Evolutionary conservation across 2,329 filamentous ascomycete species (phyloP).

Genomic region (Exophiala sp.): DNA sequence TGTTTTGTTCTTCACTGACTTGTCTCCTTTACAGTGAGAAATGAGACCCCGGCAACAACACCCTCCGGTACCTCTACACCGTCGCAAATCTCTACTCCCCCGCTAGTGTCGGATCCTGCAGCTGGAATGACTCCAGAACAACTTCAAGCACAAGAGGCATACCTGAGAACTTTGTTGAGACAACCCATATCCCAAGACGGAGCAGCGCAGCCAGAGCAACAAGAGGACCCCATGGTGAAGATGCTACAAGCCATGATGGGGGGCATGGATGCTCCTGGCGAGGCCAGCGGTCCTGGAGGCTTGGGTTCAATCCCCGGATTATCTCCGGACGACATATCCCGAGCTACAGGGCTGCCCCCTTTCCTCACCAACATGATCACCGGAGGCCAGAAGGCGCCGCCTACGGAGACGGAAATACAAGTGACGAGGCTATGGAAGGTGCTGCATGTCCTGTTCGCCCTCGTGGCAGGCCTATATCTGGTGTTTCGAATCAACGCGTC

Average conservation of each 20-base stretch:
- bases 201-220: slow-evolving; percentile 35
- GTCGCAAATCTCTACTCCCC: slow-evolving; percentile 23
- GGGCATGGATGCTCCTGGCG: slow-evolving; percentile 24
- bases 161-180: slow-evolving; percentile 29
- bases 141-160: slow-evolving; percentile 40
- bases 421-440: slow-evolving; percentile 48
- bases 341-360: slow-evolving; percentile 29
- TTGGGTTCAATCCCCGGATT: slow-evolving; percentile 17
- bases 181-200: slow-evolving; percentile 26
- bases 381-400: slow-evolving; percentile 36
- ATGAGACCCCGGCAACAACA: slow-evolving; percentile 28
- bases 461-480: slow-evolving; percentile 52
- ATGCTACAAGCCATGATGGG: slow-evolving; percentile 50
- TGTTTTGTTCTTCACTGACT: no score
- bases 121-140: slow-evolving; percentile 28
- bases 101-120: slow-evolving; percentile 9
- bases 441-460: slow-evolving; percentile 53
- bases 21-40: slow-evolving; percentile 24
- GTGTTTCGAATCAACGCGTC: slow-evolving; percentile 36
- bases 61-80: slow-evolving; percentile 31
- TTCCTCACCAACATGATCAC: slow-evolving; percentile 36
- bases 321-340: slow-evolving; percentile 27
- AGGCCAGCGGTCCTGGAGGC: background rate
- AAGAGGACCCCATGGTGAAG: slow-evolving; percentile 49
- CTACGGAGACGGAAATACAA: slow-evolving; percentile 35